Evolutionary conservation across 2,329 filamentous ascomycete genomes (phyloP).

Genomic region (Hymenoscyphus infarciens): DNA sequence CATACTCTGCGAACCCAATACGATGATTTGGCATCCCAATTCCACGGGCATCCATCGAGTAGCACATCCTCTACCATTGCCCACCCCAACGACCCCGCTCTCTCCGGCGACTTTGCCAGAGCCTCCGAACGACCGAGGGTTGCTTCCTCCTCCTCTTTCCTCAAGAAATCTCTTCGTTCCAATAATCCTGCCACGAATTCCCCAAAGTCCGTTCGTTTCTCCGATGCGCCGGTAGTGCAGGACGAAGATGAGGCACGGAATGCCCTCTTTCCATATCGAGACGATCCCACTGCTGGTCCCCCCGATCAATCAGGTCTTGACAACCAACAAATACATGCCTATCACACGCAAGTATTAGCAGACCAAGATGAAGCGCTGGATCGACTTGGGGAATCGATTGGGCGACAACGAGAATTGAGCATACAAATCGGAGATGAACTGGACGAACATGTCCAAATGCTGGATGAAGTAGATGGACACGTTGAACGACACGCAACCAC

Average conservation of each 20-base stretch:
- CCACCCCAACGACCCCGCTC: slow-evolving; percentile 60
- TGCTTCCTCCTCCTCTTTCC: slow-evolving; percentile 43
- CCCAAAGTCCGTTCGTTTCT: slow-evolving; percentile 82
- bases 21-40: slow-evolving; percentile 73
- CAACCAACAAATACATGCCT: slow-evolving; percentile 83
- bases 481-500: slow-evolving; percentile 77
- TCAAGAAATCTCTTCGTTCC: slow-evolving; percentile 36
- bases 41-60: slow-evolving; percentile 60
- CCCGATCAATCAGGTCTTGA: slow-evolving; percentile 48
- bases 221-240: slow-evolving; percentile 53
- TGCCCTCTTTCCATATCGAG: slow-evolving; percentile 65
- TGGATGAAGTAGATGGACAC: slow-evolving; percentile 82
- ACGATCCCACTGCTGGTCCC: slow-evolving; percentile 52
- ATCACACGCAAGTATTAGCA: slow-evolving; percentile 75
- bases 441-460: slow-evolving; percentile 80
- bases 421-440: slow-evolving; percentile 97
- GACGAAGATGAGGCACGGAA: slow-evolving; percentile 49
- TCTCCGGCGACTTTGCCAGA: slow-evolving; percentile 61
- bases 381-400: slow-evolving; percentile 76
- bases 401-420: slow-evolving; percentile 84
- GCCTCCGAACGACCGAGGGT: slow-evolving; percentile 41
- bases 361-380: slow-evolving; percentile 96
- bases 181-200: slow-evolving; percentile 34
- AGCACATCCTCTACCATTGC: slow-evolving; percentile 50
- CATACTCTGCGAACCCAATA: slow-evolving; percentile 69